phyloP scores from a whole-genome alignment of 1,139 yeast genomes.

The Kurtzmaniella quercitrusa region DNA sequence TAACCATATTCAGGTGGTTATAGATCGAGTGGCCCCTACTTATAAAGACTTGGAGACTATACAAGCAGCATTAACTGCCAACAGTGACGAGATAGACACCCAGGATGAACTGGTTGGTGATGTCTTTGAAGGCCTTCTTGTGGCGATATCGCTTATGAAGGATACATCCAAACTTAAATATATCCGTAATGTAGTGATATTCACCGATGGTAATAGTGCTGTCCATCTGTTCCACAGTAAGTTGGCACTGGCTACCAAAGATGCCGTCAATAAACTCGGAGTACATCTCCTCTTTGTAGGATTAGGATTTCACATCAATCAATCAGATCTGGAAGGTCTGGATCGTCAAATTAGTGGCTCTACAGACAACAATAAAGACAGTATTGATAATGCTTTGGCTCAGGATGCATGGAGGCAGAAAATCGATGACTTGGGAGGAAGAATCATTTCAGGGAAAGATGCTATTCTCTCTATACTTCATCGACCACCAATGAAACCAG shows the following conservation, averaged over 20 bases:
- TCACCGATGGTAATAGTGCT: conserved; percentile 34
- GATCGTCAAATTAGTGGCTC: conserved; percentile 3
- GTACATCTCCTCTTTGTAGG: conserved; percentile 27
- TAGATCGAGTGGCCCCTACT: conserved; percentile 20
- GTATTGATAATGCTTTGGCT: conserved; percentile 8
- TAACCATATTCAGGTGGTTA: conserved; percentile 24
- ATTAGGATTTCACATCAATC: conserved; percentile 21
- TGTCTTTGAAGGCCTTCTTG: conserved; percentile 22
- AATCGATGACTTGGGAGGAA: conserved; percentile 13
- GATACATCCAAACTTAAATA: conserved; percentile 26
- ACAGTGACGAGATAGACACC: conserved; percentile 6
- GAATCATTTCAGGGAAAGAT: conserved; percentile 13
- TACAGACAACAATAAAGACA: neutral
- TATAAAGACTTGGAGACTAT: conserved; percentile 16
- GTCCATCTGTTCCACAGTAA: conserved; percentile 12
- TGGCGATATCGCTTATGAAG: conserved; percentile 28
- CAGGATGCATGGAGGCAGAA: conserved; percentile 12
- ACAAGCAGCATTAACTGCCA: conserved; percentile 8
- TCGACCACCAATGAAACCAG: conserved; percentile 27
- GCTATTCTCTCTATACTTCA: conserved; percentile 12
- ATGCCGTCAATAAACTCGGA: conserved; percentile 16
- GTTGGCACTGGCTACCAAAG: conserved; percentile 14
- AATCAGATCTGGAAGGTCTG: conserved; percentile 5
- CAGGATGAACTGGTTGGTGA: conserved; percentile 17
- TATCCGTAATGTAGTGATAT: conserved; percentile 38